Evolutionary conservation across 75 land plant species (phyloP).

Genomic region (Pinus taeda): DNA sequence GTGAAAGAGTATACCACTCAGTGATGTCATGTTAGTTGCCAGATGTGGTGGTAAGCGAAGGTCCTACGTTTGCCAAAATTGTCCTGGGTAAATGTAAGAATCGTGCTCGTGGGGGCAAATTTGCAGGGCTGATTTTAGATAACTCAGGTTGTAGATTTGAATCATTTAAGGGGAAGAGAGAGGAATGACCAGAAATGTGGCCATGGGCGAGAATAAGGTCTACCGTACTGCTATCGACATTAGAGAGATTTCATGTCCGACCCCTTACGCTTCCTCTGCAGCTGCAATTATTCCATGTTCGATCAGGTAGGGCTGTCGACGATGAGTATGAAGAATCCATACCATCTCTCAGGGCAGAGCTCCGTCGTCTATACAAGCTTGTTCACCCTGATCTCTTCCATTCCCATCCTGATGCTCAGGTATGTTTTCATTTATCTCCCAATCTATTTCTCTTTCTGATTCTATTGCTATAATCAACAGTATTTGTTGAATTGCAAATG

Average conservation of each 20-base stretch:
- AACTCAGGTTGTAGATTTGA: too few species aligned
- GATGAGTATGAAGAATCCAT: conserved; percentile 2
- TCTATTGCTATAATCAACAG: not conserved
- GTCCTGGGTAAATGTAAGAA: too few species aligned
- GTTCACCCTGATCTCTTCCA: conserved; percentile 48
- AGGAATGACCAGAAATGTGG: conserved; percentile 10
- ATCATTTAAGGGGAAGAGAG: not conserved
- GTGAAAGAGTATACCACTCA: too few species aligned
- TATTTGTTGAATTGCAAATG: not conserved
- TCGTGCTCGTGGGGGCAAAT: too few species aligned
- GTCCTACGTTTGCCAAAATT: too few species aligned
- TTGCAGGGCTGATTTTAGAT: too few species aligned
- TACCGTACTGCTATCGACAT: not conserved
- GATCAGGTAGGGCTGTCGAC: not conserved
- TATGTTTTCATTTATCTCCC: not conserved
- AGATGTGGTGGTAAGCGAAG: too few species aligned
- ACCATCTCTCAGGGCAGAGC: conserved; percentile 26
- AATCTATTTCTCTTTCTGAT: not conserved
- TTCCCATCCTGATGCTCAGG: conserved; percentile 36
- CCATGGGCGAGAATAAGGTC: not conserved
- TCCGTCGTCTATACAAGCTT: conserved; percentile 53
- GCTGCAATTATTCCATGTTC: not conserved
- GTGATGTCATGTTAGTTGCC: too few species aligned
- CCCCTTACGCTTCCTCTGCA: not conserved
- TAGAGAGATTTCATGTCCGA: not conserved